Evolutionary conservation across 164 flowering plant species (phyloP).

Genomic region (Umbellularia californica): DNA sequence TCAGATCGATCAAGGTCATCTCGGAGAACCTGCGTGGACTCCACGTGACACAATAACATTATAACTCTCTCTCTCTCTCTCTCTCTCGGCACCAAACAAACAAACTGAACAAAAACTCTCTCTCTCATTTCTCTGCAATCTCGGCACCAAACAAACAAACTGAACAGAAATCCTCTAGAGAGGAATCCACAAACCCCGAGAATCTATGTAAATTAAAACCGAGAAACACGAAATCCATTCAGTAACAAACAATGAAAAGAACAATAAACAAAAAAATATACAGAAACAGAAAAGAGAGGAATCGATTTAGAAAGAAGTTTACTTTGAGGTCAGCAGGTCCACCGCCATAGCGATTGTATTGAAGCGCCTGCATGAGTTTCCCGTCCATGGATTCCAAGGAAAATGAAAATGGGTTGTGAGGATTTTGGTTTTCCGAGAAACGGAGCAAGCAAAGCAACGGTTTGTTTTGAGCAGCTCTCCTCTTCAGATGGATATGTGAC

Average conservation of each 20-base stretch:
- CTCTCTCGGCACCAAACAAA: too few species aligned
- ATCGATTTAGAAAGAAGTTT: too few species aligned
- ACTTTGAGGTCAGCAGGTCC: slow-evolving; percentile 67
- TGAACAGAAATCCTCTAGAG: neutral
- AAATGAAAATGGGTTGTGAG: neutral
- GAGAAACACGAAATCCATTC: neutral
- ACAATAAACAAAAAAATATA: neutral
- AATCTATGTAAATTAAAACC: neutral
- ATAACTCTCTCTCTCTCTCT: too few species aligned
- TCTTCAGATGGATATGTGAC: too few species aligned
- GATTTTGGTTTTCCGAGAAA: neutral
- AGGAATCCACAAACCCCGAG: too few species aligned
- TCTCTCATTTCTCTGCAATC: too few species aligned
- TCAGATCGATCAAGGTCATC: neutral
- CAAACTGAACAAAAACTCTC: neutral
- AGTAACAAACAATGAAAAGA: neutral
- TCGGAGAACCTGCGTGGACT: neutral
- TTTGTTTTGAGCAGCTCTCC: too few species aligned
- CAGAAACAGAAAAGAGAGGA: neutral
- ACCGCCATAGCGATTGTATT: slow-evolving; percentile 51
- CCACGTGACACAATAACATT: neutral
- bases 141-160: neutral
- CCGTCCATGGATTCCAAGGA: slow-evolving; percentile 33
- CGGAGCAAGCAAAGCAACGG: neutral
- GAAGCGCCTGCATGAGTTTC: slow-evolving; percentile 57